Conservation (phyloP, 2,329 filamentous ascomycete genomes). For the Simplicillium sp. region DNA sequence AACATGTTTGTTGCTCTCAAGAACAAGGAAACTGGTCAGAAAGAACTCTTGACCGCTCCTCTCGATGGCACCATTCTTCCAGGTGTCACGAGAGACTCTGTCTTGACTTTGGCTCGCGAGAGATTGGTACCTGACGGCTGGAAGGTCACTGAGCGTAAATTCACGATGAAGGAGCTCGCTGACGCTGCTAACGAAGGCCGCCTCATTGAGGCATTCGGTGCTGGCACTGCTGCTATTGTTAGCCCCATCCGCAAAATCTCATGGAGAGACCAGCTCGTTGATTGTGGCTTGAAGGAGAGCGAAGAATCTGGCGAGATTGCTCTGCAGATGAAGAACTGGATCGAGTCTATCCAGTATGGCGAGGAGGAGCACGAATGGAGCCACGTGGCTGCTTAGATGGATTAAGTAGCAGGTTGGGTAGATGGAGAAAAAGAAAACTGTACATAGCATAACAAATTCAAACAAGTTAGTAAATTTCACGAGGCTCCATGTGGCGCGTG, state of each 20-base stretch:
- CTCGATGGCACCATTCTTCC: constrained; percentile 94
- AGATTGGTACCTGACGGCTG: constrained; percentile 77
- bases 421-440: constrained; percentile 5
- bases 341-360: constrained; percentile 90
- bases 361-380: constrained; percentile 92
- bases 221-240: constrained; percentile 90
- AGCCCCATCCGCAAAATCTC: constrained; percentile 82
- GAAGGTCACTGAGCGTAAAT: constrained; percentile 81
- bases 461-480: not conserved
- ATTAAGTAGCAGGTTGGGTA: not conserved
- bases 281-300: constrained; percentile 70
- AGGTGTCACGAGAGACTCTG: constrained; percentile 87
- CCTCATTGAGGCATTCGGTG: constrained; percentile 85
- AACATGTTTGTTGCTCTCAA: constrained; percentile 87
- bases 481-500: too few species aligned
- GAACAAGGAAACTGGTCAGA: constrained; percentile 80
- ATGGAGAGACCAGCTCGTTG: constrained; percentile 73
- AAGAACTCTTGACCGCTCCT: constrained; percentile 89
- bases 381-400: constrained; percentile 32
- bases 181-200: constrained; percentile 77
- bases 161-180: constrained; percentile 78
- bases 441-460: constrained; percentile 6
- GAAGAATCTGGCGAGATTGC: constrained; percentile 87
- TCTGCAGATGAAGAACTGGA: constrained; percentile 88
- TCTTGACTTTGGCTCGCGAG: constrained; percentile 79